These are phyloP conservation scores for Yamadazyma pseudoaaseri DNA, from an alignment of 1,139 yeast genomes.

Conservation along the genomic window DNA sequence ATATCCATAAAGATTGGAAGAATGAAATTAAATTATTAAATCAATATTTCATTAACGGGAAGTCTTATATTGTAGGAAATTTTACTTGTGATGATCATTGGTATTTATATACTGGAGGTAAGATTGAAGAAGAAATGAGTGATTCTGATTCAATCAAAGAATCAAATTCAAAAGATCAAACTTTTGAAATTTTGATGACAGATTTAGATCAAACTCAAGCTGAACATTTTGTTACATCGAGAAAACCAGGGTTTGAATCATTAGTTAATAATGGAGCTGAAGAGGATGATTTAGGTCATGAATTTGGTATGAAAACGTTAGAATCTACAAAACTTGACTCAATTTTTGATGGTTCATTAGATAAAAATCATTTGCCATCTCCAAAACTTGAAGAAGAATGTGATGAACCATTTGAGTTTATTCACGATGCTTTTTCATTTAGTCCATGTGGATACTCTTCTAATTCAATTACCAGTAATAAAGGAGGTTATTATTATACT, in stretches of 20 bases:
- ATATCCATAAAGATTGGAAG: constrained; percentile 83
- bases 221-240: constrained; percentile 57
- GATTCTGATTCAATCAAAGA: neutral
- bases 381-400: constrained; percentile 28
- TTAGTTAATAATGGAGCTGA: constrained; percentile 35
- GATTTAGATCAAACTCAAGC: constrained; percentile 64
- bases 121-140: constrained; percentile 11
- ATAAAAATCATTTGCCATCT: constrained; percentile 32
- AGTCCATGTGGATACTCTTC: constrained; percentile 97
- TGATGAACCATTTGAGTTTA: constrained; percentile 23
- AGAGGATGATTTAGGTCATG: constrained; percentile 75
- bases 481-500: constrained; percentile 73
- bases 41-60: constrained; percentile 58
- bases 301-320: constrained; percentile 69
- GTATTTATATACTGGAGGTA: constrained; percentile 77
- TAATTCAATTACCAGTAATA: constrained; percentile 63
- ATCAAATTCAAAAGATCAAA: constrained; percentile 51
- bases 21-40: constrained; percentile 74
- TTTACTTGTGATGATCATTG: constrained; percentile 76
- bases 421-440: constrained; percentile 88
- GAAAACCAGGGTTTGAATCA: constrained; percentile 51
- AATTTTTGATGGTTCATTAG: constrained; percentile 37
- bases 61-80: constrained; percentile 80
- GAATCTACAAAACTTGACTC: constrained; percentile 57
- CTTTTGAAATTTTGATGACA: constrained; percentile 91